Conservation (phyloP, 179 eudicot species). For the Nepenthes alata region DNA sequence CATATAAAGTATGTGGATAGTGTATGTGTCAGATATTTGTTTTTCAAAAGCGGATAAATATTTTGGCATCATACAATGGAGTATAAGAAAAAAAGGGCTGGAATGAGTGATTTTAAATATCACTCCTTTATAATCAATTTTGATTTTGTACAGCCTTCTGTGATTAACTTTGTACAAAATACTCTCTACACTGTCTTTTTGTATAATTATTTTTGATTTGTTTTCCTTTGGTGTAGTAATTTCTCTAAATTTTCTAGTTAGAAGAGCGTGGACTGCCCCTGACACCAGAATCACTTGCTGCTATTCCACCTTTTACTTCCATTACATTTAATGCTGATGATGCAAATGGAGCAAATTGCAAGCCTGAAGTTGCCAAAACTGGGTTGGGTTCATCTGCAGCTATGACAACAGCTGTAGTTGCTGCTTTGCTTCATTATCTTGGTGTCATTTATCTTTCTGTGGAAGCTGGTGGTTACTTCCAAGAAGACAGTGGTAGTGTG, state of each 20-base stretch:
- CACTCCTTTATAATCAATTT: no score
- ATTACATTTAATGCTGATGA: slow-evolving; percentile 66
- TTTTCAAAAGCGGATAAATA: no score
- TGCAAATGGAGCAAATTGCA: slow-evolving; percentile 37
- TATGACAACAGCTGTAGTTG: slow-evolving; percentile 96
- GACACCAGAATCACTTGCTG: slow-evolving; percentile 68
- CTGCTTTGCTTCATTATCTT: slow-evolving; percentile 85
- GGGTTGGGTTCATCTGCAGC: slow-evolving; percentile 99
- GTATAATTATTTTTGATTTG: no score
- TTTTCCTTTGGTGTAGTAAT: background rate
- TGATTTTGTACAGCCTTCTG: no score
- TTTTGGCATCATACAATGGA: no score
- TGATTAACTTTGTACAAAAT: no score
- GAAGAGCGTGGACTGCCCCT: slow-evolving; percentile 83
- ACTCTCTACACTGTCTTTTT: no score
- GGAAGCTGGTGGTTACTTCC: slow-evolving; percentile 14
- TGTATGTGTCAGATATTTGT: no score
- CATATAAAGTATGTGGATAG: no score
- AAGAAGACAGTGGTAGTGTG: slow-evolving; percentile 15
- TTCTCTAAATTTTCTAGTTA: slow-evolving; percentile 32
- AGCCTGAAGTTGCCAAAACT: slow-evolving; percentile 97
- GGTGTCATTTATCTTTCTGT: slow-evolving; percentile 50
- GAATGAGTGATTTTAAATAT: no score
- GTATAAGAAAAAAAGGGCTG: no score
- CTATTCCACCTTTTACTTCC: slow-evolving; percentile 71